Conservation (phyloP, 768 basidiomycete genomes). For the Panaeolus papilionaceus region DNA sequence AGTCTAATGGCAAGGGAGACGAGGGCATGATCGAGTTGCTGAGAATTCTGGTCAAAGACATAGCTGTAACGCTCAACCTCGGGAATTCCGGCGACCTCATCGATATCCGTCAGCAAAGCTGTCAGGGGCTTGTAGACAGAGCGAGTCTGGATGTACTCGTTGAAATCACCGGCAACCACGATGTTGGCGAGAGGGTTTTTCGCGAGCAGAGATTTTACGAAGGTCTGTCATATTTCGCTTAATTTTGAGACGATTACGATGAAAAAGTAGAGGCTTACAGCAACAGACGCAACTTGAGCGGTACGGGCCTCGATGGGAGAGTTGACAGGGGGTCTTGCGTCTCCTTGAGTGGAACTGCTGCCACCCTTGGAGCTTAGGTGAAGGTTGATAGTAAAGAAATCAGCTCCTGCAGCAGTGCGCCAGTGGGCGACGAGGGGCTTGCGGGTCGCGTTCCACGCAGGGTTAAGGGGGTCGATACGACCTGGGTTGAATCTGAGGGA, state of each 20-base stretch:
- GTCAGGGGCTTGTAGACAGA: conserved; percentile 54
- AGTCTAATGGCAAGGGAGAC: conserved; percentile 50
- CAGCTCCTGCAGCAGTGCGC: conserved; percentile 48
- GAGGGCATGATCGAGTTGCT: conserved; percentile 67
- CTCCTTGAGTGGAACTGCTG: conserved; percentile 58
- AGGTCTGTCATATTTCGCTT: conserved; percentile 41
- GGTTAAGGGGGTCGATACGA: conserved; percentile 61
- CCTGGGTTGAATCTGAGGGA: conserved; percentile 63
- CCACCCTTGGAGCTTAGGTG: conserved; percentile 66
- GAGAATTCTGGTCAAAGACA: conserved; percentile 61
- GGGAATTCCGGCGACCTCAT: conserved; percentile 53
- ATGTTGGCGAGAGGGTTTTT: conserved; percentile 53
- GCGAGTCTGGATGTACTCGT: conserved; percentile 62
- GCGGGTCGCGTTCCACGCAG: conserved; percentile 59
- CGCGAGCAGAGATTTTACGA: conserved; percentile 51
- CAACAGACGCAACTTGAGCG: conserved; percentile 54
- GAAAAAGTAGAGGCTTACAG: conserved; percentile 43
- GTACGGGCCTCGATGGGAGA: conserved; percentile 52
- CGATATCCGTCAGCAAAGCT: conserved; percentile 51
- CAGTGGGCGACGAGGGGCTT: conserved; percentile 68
- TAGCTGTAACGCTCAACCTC: conserved; percentile 65
- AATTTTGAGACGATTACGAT: conserved; percentile 6
- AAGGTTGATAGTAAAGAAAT: conserved; percentile 64
- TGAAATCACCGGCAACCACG: conserved; percentile 65
- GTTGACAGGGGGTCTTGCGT: conserved; percentile 66